A percentile compares a stretch with the other conserved stretches of the same genome.
phyloP scores from a whole-genome alignment of 768 basidiomycete genomes.

The Lentinula sp. region DNA sequence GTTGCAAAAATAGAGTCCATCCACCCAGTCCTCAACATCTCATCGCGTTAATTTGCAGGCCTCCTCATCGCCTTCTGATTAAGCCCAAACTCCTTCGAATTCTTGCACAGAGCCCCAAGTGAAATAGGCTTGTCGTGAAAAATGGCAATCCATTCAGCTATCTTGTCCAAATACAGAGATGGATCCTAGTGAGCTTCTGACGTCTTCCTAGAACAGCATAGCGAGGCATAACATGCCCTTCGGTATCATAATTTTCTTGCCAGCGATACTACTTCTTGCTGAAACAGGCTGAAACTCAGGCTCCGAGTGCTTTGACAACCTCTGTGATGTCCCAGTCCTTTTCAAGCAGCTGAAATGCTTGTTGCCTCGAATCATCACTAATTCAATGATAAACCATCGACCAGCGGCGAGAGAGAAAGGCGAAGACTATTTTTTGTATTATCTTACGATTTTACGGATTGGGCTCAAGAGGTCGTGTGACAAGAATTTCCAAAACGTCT shows the following conservation, averaged over 20 bases:
- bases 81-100: conserved; percentile 10
- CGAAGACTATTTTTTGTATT: too few species aligned
- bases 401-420: too few species aligned
- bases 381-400: not conserved
- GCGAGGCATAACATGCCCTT: not conserved
- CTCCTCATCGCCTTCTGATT: conserved; percentile 11
- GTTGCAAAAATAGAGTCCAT: not conserved
- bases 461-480: too few species aligned
- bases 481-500: too few species aligned
- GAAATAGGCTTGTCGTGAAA: conserved; percentile 12
- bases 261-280: too few species aligned
- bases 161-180: conserved; percentile 10
- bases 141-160: conserved; percentile 10
- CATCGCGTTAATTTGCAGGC: conserved; percentile 11
- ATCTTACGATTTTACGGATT: too few species aligned
- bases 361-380: not conserved
- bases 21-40: conserved; percentile 7
- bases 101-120: conserved; percentile 8
- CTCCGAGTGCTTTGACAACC: too few species aligned
- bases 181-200: not conserved
- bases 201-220: not conserved
- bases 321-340: not conserved
- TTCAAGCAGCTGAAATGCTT: not conserved
- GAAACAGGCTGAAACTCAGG: too few species aligned
- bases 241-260: not conserved